Conservation (phyloP, 2,329 filamentous ascomycete genomes). For the Stagonosporopsis cucurbitacearum region DNA sequence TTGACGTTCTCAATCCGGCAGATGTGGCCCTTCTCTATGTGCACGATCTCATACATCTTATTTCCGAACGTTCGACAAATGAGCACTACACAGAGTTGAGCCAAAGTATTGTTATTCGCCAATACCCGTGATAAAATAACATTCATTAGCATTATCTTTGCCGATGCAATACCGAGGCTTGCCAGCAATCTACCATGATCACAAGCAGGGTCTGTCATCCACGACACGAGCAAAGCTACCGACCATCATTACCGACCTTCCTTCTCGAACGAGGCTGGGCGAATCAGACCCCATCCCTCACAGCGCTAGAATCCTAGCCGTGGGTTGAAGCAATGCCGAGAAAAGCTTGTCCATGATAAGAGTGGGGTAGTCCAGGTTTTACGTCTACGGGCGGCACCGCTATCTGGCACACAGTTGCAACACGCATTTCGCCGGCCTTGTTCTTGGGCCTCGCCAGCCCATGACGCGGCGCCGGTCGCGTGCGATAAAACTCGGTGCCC, state of each 20-base stretch:
- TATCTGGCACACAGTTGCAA: background rate
- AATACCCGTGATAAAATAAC: too few relatives aligned
- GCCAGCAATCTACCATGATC: background rate
- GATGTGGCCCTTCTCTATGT: too few relatives aligned
- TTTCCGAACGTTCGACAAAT: too few relatives aligned
- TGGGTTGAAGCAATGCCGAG: conserved; percentile 23
- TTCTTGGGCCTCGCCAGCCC: conserved; percentile 4
- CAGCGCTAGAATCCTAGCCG: background rate
- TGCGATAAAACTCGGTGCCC: conserved; percentile 6
- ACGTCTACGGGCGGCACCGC: conserved; percentile 17
- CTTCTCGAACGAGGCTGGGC: background rate
- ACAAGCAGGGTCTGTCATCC: background rate
- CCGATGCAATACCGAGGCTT: background rate
- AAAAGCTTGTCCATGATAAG: conserved; percentile 30
- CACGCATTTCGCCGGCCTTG: background rate
- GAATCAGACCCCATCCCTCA: background rate
- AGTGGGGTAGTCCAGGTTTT: conserved; percentile 17
- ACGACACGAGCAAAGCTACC: background rate
- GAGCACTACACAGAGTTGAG: too few relatives aligned
- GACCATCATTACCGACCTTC: background rate
- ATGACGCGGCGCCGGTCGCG: conserved; percentile 17
- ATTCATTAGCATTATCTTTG: too few relatives aligned
- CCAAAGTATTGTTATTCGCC: too few relatives aligned
- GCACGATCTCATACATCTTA: too few relatives aligned
- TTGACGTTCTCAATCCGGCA: too few relatives aligned